Evolutionary conservation across 768 basidiomycete species (phyloP).

Genomic region (Amylocystis lapponica): DNA sequence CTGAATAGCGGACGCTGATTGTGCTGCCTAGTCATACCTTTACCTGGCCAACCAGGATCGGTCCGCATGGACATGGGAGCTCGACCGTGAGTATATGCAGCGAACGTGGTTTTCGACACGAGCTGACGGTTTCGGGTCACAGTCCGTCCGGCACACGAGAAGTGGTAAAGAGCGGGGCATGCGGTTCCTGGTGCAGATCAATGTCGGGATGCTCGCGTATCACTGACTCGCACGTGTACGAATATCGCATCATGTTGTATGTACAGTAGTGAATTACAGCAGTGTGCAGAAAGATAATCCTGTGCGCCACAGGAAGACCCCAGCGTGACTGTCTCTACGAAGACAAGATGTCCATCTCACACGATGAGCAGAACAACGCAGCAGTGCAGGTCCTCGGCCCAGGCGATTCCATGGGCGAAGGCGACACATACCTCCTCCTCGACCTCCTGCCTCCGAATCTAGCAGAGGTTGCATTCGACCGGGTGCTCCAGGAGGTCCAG

Average conservation of each 20-base stretch:
- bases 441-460: constrained; percentile 54
- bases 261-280: no score
- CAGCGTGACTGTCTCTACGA: no score
- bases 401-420: constrained; percentile 50
- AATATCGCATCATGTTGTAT: no score
- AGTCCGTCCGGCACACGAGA: constrained; percentile 49
- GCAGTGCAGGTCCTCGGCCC: constrained; percentile 10
- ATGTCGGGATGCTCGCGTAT: no score
- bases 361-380: no score
- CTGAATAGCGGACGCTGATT: not conserved
- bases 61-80: constrained; percentile 75
- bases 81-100: constrained; percentile 53
- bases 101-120: no score
- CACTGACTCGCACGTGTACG: no score
- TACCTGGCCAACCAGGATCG: constrained; percentile 64
- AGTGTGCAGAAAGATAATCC: no score
- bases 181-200: no score
- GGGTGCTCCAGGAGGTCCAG: constrained; percentile 54
- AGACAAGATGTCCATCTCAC: no score
- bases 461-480: constrained; percentile 51
- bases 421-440: constrained; percentile 58
- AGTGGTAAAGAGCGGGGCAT: constrained; percentile 44
- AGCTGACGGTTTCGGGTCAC: no score
- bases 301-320: no score
- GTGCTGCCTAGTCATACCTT: constrained; percentile 47